Evolutionary conservation across 2,329 filamentous ascomycete species (phyloP).

Genomic region (Chrysoporthe deuterocubensis): DNA sequence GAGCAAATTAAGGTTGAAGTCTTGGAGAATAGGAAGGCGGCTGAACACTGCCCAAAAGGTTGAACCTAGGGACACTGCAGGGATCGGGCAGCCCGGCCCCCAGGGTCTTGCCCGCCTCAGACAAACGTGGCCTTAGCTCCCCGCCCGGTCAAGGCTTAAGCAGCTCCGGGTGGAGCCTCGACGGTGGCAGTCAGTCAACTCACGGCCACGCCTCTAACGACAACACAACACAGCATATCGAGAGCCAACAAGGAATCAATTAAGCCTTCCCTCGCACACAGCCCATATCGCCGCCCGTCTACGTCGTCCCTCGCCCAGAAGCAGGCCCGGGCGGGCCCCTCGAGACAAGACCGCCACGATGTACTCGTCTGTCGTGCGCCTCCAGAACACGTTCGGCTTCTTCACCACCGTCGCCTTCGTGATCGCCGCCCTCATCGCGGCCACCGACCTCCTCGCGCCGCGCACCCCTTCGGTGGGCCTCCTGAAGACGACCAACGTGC

Average conservation of each 20-base stretch:
- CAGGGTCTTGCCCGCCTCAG: neutral
- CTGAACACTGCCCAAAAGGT: neutral
- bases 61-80: neutral
- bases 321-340: neutral
- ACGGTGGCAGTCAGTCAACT: neutral
- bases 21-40: neutral
- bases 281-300: neutral
- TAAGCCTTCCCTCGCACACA: neutral
- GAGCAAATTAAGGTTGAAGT: too few species aligned
- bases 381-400: constrained; percentile 95
- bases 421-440: constrained; percentile 78
- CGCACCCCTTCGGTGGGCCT: constrained; percentile 68
- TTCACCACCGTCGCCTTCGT: constrained; percentile 92
- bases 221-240: neutral
- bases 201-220: neutral
- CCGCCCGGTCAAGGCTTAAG: neutral
- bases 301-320: neutral
- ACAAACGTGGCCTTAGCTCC: constrained; percentile 20
- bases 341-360: constrained; percentile 54
- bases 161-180: neutral
- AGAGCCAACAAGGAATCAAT: neutral
- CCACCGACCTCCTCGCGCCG: constrained; percentile 73
- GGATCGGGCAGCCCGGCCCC: constrained; percentile 6
- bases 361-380: constrained; percentile 84
- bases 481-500: constrained; percentile 73